Percentiles rank a stretch among this genome's conserved stretches.
These are phyloP conservation scores for Scheffersomyces illinoinensis DNA, from an alignment of 1,139 yeast species.

Conservation along the genomic window DNA sequence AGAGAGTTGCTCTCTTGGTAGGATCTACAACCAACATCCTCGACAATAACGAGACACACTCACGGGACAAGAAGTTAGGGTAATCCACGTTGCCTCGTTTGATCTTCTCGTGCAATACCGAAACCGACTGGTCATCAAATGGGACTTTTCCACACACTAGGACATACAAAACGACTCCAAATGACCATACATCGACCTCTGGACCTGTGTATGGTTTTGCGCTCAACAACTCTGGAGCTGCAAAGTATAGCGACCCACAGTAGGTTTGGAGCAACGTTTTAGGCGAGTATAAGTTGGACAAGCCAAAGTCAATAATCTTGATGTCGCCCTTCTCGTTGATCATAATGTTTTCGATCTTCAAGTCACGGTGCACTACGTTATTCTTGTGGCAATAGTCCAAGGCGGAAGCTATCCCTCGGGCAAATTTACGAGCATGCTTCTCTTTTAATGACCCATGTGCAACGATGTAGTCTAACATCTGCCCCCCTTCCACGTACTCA, in stretches of 20 bases:
- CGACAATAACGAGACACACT: constrained; percentile 79
- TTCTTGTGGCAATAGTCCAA: constrained; percentile 90
- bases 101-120: constrained; percentile 90
- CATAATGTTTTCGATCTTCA: constrained; percentile 95
- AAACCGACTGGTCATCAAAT: constrained; percentile 92
- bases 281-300: constrained; percentile 81
- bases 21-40: constrained; percentile 95
- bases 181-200: constrained; percentile 97
- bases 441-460: constrained; percentile 95
- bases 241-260: constrained; percentile 97
- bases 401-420: constrained; percentile 95
- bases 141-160: constrained; percentile 98
- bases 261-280: constrained; percentile 80
- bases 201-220: constrained; percentile 96
- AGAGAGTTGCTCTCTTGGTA: constrained; percentile 70
- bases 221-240: constrained; percentile 93
- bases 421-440: constrained; percentile 90
- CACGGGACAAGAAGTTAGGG: constrained; percentile 78
- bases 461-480: constrained; percentile 94
- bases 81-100: constrained; percentile 92
- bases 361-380: constrained; percentile 94
- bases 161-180: constrained; percentile 94
- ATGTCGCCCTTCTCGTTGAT: constrained; percentile 92
- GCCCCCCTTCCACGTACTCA: constrained; percentile 97
- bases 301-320: constrained; percentile 93